Evolutionary conservation across 1,284 basidiomycete species (phyloP), one percentile per base, ranked within the genome.

Genomic region (Coniferiporia weirii): DNA sequence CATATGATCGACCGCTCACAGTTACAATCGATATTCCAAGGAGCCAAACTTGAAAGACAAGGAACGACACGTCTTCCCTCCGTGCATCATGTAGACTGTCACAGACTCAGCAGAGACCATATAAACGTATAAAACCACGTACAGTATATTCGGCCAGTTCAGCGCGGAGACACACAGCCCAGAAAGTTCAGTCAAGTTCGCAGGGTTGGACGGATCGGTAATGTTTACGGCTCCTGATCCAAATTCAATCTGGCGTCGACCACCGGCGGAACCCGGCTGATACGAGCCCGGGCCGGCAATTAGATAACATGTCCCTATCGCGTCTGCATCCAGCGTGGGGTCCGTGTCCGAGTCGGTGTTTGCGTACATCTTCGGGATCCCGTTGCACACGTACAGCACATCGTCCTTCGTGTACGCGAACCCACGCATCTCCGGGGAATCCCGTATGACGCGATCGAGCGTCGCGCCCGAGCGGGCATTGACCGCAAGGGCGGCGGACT

Each of bases 21-120:
- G 63, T 56, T 19, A 64, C 54, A 13, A 64, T 15, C 8, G 63
- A 64, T 6, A 67, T 60, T 13, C 65, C 64, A 34, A 67, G 52
- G 0, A 66, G 60, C 66, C 66, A 66, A 13, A 65, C 38, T 51
- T 64, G 66, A 48, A 64, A 67, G 15, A 58, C 52, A 9, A 64
- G 56, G 38, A 66, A 64, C 32, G 59, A 56, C 19, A 64, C 54
- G 47, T 66, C 63, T 43, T 65, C 63, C n/a, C 65, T 65, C 22
- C 60, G 61, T 27, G 64, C 55, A 34, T 61, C 56, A 36, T 58
- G 60, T 9, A 61, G 47, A 22, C 58, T 67, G 54, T n/a, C 13
- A 10, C 38, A 52, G 19, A n/a, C 10, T 48, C 4, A 45, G 35
- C 27, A 54, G 17, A 4, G n/a, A 27, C n/a, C 10, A 8, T 8